A percentile compares a stretch with the other conserved stretches of the same genome.
These are phyloP conservation scores for Corymbia maculata DNA, from an alignment of 345 rosid genomes.

Conservation along the genomic window DNA sequence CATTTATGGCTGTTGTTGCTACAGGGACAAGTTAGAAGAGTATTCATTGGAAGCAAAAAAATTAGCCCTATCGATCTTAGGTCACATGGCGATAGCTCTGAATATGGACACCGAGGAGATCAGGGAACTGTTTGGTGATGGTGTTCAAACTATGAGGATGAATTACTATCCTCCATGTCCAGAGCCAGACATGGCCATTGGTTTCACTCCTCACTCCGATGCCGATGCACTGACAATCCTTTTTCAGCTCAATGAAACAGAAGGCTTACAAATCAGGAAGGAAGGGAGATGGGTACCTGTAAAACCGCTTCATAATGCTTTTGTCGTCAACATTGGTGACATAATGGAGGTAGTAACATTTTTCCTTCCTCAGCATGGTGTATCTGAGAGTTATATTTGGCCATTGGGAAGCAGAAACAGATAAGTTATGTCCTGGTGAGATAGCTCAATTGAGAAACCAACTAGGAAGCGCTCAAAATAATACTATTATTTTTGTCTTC, in stretches of 20 bases:
- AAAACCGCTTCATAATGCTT: conserved; percentile 15
- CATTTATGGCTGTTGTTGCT: not conserved
- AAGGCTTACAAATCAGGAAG: conserved; percentile 14
- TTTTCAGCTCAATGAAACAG: conserved; percentile 7
- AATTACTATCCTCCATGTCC: conserved; percentile 51
- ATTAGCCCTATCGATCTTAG: conserved; percentile 15
- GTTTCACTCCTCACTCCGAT: conserved; percentile 32
- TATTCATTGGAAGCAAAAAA: conserved; percentile 18
- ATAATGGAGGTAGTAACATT: not conserved
- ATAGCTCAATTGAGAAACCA: not conserved
- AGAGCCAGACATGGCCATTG: conserved; percentile 28
- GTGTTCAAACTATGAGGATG: conserved; percentile 40
- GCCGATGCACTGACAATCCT: conserved; percentile 11
- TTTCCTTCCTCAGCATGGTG: not conserved
- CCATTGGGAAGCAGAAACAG: not conserved
- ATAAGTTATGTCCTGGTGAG: not conserved
- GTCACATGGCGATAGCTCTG: conserved; percentile 23
- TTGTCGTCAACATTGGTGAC: conserved; percentile 11
- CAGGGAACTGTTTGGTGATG: conserved; percentile 19
- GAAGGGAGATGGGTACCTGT: conserved; percentile 17
- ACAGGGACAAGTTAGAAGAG: conserved; percentile 22
- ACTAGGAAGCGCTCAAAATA: not conserved
- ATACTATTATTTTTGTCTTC: not conserved
- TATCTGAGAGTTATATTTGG: not conserved
- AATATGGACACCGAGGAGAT: conserved; percentile 23